Evolutionary conservation across 163 green algal species (phyloP), one percentile per base, ranked within the genome.

Genomic region (Volvox carteri): DNA sequence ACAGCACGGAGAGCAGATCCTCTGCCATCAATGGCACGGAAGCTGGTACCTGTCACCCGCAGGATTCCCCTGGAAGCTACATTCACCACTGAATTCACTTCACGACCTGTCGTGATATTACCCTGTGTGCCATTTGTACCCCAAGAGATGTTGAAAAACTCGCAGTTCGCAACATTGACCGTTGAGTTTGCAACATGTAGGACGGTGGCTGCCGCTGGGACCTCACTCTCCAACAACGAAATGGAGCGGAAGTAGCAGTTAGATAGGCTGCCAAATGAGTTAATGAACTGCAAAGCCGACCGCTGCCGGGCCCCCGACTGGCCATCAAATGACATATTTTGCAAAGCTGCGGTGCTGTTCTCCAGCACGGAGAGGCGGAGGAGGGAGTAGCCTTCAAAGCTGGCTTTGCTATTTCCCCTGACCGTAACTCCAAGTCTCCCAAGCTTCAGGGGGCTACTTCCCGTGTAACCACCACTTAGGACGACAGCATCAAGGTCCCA

Each of bases 121-220:
- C n/a, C n/a, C n/a, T n/a, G n/a, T n/a, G n/a, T n/a, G n/a, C n/a
- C n/a, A 37, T 28, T 4, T 72, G 1, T 74, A 52, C 25, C 42
- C 77, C 77, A 85, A 5, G 52, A 56, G 46, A 72, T 58, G 18
- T 56, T 11, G 35, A 56, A 48, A 50, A 84, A 84, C n/a, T 14
- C 4, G 74, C 74, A 81, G 25, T 48, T n/a, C 25, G 25, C 44
- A 30, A 81, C 46, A 25, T 42, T 81, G 42, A 56, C 74, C 41
- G n/a, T 58, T 41, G 70, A 78, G 8, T 72, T 39, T 39, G n/a
- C 23, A 7, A 37, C 19, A 72, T 72, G 23, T 19, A 72, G 4
- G 11, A 72, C n/a, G n/a, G n/a, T n/a, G n/a, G n/a, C n/a, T n/a
- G n/a, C n/a, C n/a, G n/a, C n/a, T n/a, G n/a, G n/a, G n/a, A n/a